These are phyloP conservation scores for Mesembryanthemum crystallinum DNA, from an alignment of 148 eudicot species.

Conservation along the genomic window DNA sequence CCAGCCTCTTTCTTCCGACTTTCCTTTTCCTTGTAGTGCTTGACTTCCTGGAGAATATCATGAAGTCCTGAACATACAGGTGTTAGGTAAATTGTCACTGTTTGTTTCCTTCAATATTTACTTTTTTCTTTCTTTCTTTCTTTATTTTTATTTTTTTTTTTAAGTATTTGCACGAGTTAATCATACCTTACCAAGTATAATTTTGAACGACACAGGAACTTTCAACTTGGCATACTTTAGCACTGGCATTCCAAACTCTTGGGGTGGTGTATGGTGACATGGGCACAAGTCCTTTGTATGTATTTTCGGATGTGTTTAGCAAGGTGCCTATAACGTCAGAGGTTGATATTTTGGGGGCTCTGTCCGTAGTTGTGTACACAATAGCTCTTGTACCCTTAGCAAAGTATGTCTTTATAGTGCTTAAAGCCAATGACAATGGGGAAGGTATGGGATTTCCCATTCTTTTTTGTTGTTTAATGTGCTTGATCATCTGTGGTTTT, in stretches of 20 bases:
- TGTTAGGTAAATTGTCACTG: not conserved
- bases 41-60: not conserved
- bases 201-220: conserved; percentile 52
- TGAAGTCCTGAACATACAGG: not conserved
- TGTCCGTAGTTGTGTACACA: conserved; percentile 85
- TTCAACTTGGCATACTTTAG: conserved; percentile 62
- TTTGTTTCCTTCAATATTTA: no score
- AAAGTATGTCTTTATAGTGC: conserved; percentile 88
- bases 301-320: conserved; percentile 84
- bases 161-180: not conserved
- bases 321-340: conserved; percentile 81
- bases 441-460: conserved; percentile 59
- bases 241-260: conserved; percentile 92
- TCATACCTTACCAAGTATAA: conserved; percentile 1
- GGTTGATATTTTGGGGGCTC: conserved; percentile 77
- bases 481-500: not conserved
- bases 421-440: conserved; percentile 93
- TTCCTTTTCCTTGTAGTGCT: not conserved
- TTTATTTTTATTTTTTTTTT: no score
- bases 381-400: conserved; percentile 80
- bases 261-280: conserved; percentile 97
- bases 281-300: conserved; percentile 97
- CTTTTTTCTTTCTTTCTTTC: no score
- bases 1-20: no score
- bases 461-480: not conserved